phyloP scores from a whole-genome alignment of 2,329 filamentous ascomycete species.

The Aspergillus fumigatiaffinis region DNA sequence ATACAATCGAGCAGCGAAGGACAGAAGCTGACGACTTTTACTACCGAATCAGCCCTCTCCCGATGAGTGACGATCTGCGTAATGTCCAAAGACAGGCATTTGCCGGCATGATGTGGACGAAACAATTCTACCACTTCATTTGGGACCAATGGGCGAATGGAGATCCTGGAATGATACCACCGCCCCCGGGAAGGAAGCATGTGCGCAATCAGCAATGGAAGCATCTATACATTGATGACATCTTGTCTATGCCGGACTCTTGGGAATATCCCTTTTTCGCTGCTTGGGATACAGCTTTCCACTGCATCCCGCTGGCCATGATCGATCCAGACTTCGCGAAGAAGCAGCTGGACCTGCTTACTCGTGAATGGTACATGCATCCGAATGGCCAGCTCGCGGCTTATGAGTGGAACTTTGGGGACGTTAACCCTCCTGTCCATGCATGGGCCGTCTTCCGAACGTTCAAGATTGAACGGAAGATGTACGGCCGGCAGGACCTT shows the following conservation, averaged over 20 bases:
- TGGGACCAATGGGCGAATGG: slow-evolving; percentile 98
- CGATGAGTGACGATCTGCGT: slow-evolving; percentile 87
- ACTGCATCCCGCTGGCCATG: slow-evolving; percentile 94
- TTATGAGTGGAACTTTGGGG: slow-evolving; percentile 96
- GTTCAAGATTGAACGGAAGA: slow-evolving; percentile 97
- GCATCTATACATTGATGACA: slow-evolving; percentile 91
- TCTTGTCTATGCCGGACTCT: slow-evolving; percentile 95
- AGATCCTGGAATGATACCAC: slow-evolving; percentile 81
- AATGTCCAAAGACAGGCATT: slow-evolving; percentile 95
- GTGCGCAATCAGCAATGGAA: slow-evolving; percentile 89
- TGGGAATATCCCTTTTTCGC: slow-evolving; percentile 99
- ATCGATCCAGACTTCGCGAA: slow-evolving; percentile 97
- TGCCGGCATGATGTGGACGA: slow-evolving; percentile 97
- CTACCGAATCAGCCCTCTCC: slow-evolving; percentile 84
- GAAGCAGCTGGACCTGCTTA: slow-evolving; percentile 95
- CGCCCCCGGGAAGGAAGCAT: slow-evolving; percentile 71
- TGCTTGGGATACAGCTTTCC: slow-evolving; percentile 95
- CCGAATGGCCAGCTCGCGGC: slow-evolving; percentile 93
- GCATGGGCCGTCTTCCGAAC: slow-evolving; percentile 93
- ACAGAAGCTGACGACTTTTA: slow-evolving; percentile 97
- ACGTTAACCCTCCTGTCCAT: slow-evolving; percentile 94
- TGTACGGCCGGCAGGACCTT: slow-evolving; percentile 90
- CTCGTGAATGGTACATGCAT: slow-evolving; percentile 97
- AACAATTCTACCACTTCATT: slow-evolving; percentile 94
- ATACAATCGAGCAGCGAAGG: slow-evolving; percentile 78